Evolutionary conservation across 495 filamentous ascomycete genomes (phyloP).

Genomic region (Penicillium simplicissimum): DNA sequence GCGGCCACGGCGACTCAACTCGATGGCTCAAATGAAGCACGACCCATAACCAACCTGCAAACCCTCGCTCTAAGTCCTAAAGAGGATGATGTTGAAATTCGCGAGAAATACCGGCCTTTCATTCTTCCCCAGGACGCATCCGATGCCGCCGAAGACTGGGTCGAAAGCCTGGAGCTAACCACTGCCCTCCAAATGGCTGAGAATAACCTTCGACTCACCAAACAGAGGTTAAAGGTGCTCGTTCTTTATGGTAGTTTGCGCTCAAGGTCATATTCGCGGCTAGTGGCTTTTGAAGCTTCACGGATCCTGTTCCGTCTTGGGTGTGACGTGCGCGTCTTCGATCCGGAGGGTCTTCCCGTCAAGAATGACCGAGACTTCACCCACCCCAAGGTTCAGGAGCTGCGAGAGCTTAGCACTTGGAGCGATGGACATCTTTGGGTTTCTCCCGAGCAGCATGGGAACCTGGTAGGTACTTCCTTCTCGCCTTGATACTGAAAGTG

Average conservation of each 20-base stretch:
- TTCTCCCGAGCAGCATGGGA: conserved; percentile 71
- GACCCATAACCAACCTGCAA: background rate
- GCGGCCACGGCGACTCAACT: background rate
- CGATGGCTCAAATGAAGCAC: background rate
- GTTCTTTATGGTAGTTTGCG: conserved; percentile 66
- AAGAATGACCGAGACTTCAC: conserved; percentile 60
- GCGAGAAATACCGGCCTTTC: conserved; percentile 60
- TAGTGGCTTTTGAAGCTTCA: conserved; percentile 61
- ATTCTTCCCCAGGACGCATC: conserved; percentile 35
- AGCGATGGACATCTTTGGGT: conserved; percentile 72
- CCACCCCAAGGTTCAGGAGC: conserved; percentile 66
- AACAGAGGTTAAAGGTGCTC: conserved; percentile 57
- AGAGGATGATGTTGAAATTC: conserved; percentile 51
- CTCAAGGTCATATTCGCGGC: conserved; percentile 58
- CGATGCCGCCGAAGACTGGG: conserved; percentile 49
- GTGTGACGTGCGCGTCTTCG: conserved; percentile 66
- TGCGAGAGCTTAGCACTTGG: conserved; percentile 63
- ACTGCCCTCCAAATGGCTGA: conserved; percentile 55
- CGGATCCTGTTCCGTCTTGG: conserved; percentile 67
- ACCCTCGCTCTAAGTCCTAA: conserved; percentile 39
- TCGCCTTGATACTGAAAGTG: background rate
- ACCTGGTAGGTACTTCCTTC: conserved; percentile 45
- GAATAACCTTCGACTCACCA: conserved; percentile 39
- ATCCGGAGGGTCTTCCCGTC: conserved; percentile 60
- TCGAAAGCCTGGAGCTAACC: conserved; percentile 56